Evolutionary conservation across 192 early-diverging fungal genomes (phyloP), one percentile per base, ranked within the genome.

Genomic region (Rhizoclosmatium sp.): DNA sequence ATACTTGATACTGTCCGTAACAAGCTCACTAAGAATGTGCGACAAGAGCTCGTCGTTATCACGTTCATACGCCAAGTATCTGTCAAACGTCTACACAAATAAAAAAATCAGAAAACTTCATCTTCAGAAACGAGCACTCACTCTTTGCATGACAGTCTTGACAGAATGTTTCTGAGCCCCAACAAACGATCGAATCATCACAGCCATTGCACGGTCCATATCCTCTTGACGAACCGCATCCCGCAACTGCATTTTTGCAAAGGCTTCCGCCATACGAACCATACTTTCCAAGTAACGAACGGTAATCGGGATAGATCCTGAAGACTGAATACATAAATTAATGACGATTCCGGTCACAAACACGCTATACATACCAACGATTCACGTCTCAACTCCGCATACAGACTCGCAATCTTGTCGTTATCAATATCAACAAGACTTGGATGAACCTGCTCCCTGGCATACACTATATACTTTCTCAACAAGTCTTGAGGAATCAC

Each of bases 191-290:
- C 95, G 91, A 66, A 99, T 82, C 49, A 93, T 93, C 4, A 96
- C 94, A 12, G 92, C 87, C 78, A 97, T 97, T 0, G 97, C 97
- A 71, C 95, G 91, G 75, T 99, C 94, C 9, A 99, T 87, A 81
- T 99, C 97, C 82, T 95, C 95, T 47, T 92, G 90, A 47, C 93
- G 91, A 1, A 97, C 96, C 72, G 93, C 91, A 79, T 95, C 94
- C 47, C 96, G 93, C 73, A 99, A 85, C 74, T 99, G 97, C 96
- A 99, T 98, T 71, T 93, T 93, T 9, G 97, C 97, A 78, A 97
- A 92, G 1, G 95, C 93, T 82, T 95, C 93, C 0, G 94, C 89
- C 87, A 96, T 87, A 12, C 92, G 83, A 48, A 95, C 85, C 78
- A 96, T 86, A 4, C 93, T 93, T 80, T 96, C 95, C 5, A 96